Conservation (phyloP, 2,329 filamentous ascomycete genomes). For the Chlorencoelia australis region DNA sequence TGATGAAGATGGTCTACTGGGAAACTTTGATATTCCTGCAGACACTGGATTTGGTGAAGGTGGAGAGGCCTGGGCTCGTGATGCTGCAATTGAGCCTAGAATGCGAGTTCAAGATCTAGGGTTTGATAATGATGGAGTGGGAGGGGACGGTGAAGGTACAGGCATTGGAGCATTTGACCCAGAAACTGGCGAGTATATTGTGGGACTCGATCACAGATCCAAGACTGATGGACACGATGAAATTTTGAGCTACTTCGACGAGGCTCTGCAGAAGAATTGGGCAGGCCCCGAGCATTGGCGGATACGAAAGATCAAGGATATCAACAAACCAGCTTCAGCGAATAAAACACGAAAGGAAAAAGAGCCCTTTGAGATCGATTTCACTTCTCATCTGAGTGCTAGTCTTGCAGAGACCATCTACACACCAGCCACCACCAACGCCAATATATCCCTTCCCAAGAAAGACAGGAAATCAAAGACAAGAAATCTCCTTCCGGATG, state of each 20-base stretch:
- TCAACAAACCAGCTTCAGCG: constrained; percentile 50
- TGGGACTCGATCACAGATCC: constrained; percentile 66
- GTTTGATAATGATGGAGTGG: constrained; percentile 41
- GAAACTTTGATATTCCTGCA: constrained; percentile 54
- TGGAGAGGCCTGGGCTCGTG: constrained; percentile 88
- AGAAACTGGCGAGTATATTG: constrained; percentile 62
- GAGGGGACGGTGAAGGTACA: constrained; percentile 41
- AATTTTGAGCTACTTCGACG: constrained; percentile 96
- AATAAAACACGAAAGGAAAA: constrained; percentile 79
- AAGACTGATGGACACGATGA: constrained; percentile 72
- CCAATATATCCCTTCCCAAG: constrained; percentile 77
- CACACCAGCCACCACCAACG: constrained; percentile 69
- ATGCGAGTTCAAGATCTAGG: constrained; percentile 66
- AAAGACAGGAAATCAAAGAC: constrained; percentile 94
- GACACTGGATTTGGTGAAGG: constrained; percentile 89
- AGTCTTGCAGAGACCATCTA: constrained; percentile 67
- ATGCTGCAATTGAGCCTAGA: constrained; percentile 78
- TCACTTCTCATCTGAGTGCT: constrained; percentile 62
- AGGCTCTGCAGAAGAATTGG: constrained; percentile 95
- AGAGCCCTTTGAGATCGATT: constrained; percentile 92
- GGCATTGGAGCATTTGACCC: constrained; percentile 50
- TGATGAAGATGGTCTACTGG: constrained; percentile 60
- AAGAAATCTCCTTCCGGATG: constrained; percentile 85
- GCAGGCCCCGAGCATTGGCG: constrained; percentile 97
- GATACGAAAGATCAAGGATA: constrained; percentile 82